Conservation (phyloP, 768 basidiomycete genomes). For the Tephrocybe sp. region DNA sequence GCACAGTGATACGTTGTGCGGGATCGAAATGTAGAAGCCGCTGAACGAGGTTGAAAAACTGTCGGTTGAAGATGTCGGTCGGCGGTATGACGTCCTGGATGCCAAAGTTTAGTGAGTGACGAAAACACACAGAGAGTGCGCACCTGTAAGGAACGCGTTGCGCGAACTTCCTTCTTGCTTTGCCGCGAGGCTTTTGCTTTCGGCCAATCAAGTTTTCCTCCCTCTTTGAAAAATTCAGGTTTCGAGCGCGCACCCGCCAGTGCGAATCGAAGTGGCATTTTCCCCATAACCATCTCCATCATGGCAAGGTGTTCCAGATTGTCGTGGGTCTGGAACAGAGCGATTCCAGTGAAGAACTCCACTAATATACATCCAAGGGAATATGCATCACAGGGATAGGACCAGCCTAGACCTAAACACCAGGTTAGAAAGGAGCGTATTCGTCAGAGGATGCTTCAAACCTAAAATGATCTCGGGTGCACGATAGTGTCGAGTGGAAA, state of each 20-base stretch:
- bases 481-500: constrained; percentile 96
- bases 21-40: constrained; percentile 90
- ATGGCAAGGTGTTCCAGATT: constrained; percentile 98
- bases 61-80: constrained; percentile 66
- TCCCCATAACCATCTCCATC: constrained; percentile 99
- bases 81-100: constrained; percentile 81
- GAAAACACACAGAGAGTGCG: constrained; percentile 23
- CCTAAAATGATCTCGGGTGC: constrained; percentile 99
- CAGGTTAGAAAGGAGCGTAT: constrained; percentile 10
- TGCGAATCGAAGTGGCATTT: constrained; percentile 88
- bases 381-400: constrained; percentile 97
- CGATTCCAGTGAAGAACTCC: constrained; percentile 96
- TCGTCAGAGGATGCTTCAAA: constrained; percentile 33
- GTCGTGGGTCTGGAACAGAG: constrained; percentile 99
- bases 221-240: constrained; percentile 92
- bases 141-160: constrained; percentile 76
- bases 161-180: constrained; percentile 91
- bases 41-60: constrained; percentile 86
- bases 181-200: constrained; percentile 84
- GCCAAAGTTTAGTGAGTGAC: constrained; percentile 11
- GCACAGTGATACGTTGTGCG: constrained; percentile 80
- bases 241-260: constrained; percentile 74
- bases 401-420: constrained; percentile 87
- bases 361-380: constrained; percentile 98
- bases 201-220: constrained; percentile 86